Evolutionary conservation across 371 early-diverging fungal species (phyloP).

Genomic region (Mortierella polycephala): DNA sequence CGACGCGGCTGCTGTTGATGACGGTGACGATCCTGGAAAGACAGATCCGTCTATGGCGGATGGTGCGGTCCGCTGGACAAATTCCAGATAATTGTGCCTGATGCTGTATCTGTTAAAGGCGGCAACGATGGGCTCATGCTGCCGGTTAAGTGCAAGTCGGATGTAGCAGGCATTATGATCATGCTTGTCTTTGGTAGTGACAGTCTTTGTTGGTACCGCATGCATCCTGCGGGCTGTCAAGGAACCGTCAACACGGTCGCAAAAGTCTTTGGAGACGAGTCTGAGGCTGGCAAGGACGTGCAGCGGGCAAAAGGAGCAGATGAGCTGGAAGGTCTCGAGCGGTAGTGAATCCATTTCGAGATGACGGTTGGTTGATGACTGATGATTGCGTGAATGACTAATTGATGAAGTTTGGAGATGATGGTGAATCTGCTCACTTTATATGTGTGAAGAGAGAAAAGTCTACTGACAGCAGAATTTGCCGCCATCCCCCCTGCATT

Average conservation of each 20-base stretch:
- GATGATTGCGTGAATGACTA: background rate
- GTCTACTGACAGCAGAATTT: no score
- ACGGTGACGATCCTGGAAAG: background rate
- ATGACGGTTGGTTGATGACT: background rate
- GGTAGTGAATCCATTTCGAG: slow-evolving; percentile 28
- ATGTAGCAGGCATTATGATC: slow-evolving; percentile 33
- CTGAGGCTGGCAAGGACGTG: slow-evolving; percentile 30
- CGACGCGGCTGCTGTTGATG: background rate
- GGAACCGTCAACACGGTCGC: slow-evolving; percentile 43
- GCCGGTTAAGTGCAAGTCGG: slow-evolving; percentile 13
- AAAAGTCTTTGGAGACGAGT: slow-evolving; percentile 31
- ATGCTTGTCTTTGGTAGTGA: slow-evolving; percentile 10
- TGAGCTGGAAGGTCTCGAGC: slow-evolving; percentile 37
- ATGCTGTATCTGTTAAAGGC: slow-evolving; percentile 31
- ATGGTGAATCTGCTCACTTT: background rate
- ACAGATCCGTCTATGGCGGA: background rate
- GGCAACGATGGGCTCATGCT: slow-evolving; percentile 15
- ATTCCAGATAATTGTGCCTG: slow-evolving; percentile 48
- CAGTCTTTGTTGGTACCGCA: slow-evolving; percentile 8
- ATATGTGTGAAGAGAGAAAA: background rate
- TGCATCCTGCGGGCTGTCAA: slow-evolving; percentile 32
- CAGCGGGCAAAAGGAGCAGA: slow-evolving; percentile 39
- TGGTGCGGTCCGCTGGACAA: slow-evolving; percentile 15
- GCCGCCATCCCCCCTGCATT: no score
- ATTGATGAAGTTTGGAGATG: background rate